Conservation (phyloP, 116 monocot genomes). For the Thalassia testudinum region DNA sequence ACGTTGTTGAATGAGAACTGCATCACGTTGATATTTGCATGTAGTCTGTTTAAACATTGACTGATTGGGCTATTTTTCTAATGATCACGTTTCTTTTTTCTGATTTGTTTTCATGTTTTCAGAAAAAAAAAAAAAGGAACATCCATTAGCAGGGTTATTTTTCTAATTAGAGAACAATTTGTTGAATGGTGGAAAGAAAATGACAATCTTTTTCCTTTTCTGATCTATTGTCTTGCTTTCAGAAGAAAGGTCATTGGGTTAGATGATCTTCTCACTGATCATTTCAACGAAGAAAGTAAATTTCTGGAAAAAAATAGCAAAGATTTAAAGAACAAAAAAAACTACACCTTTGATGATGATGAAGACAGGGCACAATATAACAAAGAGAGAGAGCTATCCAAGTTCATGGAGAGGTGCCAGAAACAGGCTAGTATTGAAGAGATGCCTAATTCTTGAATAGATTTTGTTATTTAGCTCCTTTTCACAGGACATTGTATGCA, state of each 20-base stretch:
- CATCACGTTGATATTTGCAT: too few relatives aligned
- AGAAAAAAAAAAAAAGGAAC: too few relatives aligned
- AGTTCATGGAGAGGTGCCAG: conserved; percentile 53
- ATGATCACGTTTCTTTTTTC: too few relatives aligned
- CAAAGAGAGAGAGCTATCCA: conserved; percentile 37
- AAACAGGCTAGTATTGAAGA: conserved; percentile 32
- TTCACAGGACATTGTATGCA: conserved; percentile 8
- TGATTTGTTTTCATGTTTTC: too few relatives aligned
- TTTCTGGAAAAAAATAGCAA: conserved; percentile 3
- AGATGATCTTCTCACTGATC: conserved; percentile 77
- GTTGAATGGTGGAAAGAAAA: too few relatives aligned
- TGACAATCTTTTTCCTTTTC: too few relatives aligned
- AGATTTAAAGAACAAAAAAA: conserved; percentile 4
- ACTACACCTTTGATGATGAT: conserved; percentile 49
- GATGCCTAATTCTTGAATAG: not conserved
- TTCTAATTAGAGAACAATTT: too few relatives aligned
- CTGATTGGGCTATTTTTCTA: too few relatives aligned
- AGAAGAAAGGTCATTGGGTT: conserved; percentile 73
- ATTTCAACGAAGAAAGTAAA: conserved; percentile 25
- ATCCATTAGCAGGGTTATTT: too few relatives aligned
- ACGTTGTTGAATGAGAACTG: too few relatives aligned
- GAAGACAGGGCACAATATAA: conserved; percentile 23
- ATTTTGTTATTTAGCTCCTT: not conserved
- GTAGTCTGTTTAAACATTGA: too few relatives aligned
- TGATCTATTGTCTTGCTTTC: too few relatives aligned